Evolutionary conservation across 2,329 filamentous ascomycete genomes (phyloP).

Genomic region (Cadophora malorum): DNA sequence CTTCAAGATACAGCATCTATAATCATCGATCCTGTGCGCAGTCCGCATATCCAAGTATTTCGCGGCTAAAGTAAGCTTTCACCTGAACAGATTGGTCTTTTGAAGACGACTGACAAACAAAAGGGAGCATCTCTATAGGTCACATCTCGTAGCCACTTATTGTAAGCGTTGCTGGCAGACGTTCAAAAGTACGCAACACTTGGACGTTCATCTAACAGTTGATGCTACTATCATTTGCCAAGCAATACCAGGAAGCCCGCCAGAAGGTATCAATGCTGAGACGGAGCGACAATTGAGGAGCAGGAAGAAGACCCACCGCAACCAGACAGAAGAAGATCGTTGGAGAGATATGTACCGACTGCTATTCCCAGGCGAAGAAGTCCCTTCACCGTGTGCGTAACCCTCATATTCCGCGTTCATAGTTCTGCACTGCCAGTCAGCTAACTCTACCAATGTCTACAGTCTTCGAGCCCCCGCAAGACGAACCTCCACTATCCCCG

Average conservation of each 20-base stretch:
- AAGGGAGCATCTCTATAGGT: background rate
- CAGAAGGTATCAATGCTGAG: background rate
- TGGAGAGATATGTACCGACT: background rate
- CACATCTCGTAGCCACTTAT: background rate
- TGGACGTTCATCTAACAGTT: background rate
- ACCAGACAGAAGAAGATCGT: background rate
- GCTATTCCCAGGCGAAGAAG: background rate
- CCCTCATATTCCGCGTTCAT: background rate
- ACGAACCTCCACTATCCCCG: background rate
- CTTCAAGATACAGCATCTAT: background rate
- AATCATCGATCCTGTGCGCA: background rate
- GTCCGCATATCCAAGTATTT: background rate
- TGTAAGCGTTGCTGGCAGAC: background rate
- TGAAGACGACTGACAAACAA: background rate
- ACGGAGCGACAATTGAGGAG: background rate
- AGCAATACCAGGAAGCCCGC: background rate
- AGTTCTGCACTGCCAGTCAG: no score
- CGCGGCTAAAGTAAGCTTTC: background rate
- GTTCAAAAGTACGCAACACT: background rate
- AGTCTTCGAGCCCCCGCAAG: background rate
- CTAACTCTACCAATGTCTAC: background rate
- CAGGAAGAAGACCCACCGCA: background rate
- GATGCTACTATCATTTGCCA: background rate
- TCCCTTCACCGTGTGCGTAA: background rate
- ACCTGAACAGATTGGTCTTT: background rate